These are phyloP conservation scores for Hyphodiscus sp. DNA, from an alignment of 2,329 filamentous ascomycete genomes.

Conservation along the genomic window DNA sequence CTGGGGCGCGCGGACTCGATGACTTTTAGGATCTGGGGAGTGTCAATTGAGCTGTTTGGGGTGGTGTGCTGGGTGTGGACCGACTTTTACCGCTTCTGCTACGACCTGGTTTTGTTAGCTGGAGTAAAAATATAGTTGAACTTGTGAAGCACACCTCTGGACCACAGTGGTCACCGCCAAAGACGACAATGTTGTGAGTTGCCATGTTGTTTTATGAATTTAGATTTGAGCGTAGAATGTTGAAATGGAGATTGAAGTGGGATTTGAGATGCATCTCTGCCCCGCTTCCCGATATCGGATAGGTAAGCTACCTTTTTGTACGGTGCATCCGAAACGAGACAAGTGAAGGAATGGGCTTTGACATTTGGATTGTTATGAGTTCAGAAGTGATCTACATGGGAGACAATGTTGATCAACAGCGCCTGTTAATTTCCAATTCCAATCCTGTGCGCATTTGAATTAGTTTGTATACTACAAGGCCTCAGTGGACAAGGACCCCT, in stretches of 20 bases:
- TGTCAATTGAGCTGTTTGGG: conserved; percentile 2
- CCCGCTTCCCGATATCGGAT: conserved; percentile 3
- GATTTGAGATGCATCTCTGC: neutral
- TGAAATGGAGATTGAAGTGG: neutral
- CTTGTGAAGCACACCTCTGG: conserved; percentile 60
- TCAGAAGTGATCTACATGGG: no score
- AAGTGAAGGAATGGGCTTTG: no score
- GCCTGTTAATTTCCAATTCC: no score
- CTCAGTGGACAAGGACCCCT: no score
- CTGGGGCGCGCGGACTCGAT: conserved; percentile 66
- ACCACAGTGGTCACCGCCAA: conserved; percentile 78
- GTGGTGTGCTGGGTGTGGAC: neutral
- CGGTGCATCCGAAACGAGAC: no score
- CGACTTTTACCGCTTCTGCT: conserved; percentile 77
- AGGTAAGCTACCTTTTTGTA: no score
- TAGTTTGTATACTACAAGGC: no score
- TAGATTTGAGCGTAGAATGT: neutral
- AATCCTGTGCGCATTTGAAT: no score
- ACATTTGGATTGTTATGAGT: no score
- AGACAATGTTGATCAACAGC: no score
- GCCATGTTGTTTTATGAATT: conserved; percentile 45
- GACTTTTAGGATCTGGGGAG: conserved; percentile 64
- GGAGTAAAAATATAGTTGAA: conserved; percentile 2
- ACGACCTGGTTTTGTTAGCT: conserved; percentile 53
- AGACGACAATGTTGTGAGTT: conserved; percentile 71